These are phyloP conservation scores for Phialophora verrucosa DNA, from an alignment of 2,329 filamentous ascomycete species.

Conservation along the genomic window DNA sequence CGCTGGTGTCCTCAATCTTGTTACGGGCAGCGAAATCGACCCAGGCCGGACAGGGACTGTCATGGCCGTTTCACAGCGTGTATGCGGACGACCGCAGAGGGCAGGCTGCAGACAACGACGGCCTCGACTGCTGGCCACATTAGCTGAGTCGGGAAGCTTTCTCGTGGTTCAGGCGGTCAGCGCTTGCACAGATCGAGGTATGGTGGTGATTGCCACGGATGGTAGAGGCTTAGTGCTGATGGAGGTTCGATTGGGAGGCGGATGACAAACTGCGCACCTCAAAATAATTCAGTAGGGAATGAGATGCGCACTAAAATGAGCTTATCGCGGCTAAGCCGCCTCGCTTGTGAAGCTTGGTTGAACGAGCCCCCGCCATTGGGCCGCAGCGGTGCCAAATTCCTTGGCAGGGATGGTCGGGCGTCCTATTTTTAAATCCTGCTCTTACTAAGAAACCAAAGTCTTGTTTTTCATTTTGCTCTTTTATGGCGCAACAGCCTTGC, in stretches of 20 bases:
- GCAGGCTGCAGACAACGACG: background rate
- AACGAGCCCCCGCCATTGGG: background rate
- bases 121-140: background rate
- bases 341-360: background rate
- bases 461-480: background rate
- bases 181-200: constrained; percentile 21
- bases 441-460: background rate
- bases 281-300: constrained; percentile 8
- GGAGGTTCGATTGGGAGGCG: background rate
- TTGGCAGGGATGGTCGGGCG: background rate
- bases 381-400: background rate
- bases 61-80: background rate
- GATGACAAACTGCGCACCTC: constrained; percentile 17
- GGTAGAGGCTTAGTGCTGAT: constrained; percentile 20
- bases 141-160: background rate
- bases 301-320: constrained; percentile 1
- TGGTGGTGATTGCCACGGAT: constrained; percentile 21
- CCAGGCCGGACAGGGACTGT: background rate
- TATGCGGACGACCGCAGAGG: background rate
- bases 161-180: constrained; percentile 14
- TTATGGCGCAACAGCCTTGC: background rate
- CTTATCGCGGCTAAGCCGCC: background rate
- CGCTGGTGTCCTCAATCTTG: constrained; percentile 9
- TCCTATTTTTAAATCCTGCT: background rate
- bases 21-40: constrained; percentile 9